Evolutionary conservation across 2,329 filamentous ascomycete species (phyloP).

Genomic region (Alternaria postmessia): DNA sequence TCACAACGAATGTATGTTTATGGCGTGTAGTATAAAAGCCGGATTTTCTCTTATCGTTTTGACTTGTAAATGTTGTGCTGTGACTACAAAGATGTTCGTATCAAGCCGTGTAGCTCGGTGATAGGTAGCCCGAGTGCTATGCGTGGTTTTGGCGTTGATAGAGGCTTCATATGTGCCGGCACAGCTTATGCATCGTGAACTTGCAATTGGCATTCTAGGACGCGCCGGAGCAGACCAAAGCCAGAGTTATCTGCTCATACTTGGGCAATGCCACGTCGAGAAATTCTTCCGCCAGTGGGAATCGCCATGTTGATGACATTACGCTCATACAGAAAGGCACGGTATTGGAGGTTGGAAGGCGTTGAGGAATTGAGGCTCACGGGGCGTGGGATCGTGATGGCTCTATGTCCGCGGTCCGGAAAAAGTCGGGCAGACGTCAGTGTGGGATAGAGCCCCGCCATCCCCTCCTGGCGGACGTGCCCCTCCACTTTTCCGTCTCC

Average conservation of each 20-base stretch:
- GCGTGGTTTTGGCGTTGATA: background rate
- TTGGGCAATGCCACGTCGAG: background rate
- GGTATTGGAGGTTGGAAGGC: background rate
- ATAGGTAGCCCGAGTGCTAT: constrained; percentile 18
- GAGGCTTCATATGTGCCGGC: background rate
- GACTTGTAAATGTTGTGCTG: background rate
- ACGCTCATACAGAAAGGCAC: background rate
- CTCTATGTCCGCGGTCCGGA: constrained; percentile 39
- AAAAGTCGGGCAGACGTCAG: constrained; percentile 32
- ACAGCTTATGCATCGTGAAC: background rate
- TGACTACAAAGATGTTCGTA: background rate
- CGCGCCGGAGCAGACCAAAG: background rate
- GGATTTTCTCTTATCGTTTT: constrained; percentile 13
- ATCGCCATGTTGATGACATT: background rate
- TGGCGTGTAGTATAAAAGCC: constrained; percentile 39
- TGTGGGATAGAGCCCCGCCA: constrained; percentile 11
- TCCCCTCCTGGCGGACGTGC: constrained; percentile 22
- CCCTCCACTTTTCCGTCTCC: constrained; percentile 31
- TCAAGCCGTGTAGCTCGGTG: constrained; percentile 10
- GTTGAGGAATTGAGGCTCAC: background rate
- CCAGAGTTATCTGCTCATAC: background rate
- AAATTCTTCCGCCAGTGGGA: background rate
- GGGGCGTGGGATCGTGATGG: constrained; percentile 5
- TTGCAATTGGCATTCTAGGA: background rate
- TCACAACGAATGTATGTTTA: constrained; percentile 42